Evolutionary conservation across 805 yeast genomes (phyloP).

Genomic region (Ogataea saltuana): DNA sequence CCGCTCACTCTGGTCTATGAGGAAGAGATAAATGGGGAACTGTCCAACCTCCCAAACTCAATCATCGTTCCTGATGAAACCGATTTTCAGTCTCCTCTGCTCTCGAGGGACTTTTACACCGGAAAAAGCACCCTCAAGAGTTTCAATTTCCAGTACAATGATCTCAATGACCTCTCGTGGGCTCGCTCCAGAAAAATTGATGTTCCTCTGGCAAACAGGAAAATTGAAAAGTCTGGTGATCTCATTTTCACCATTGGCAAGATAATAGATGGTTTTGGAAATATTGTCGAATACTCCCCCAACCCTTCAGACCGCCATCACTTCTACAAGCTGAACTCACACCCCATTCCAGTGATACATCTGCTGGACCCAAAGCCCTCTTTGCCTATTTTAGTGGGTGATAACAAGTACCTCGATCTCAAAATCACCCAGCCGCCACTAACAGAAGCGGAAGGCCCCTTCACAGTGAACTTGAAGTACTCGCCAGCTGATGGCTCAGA

Average conservation of each 20-base stretch:
- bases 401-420: conserved; percentile 35
- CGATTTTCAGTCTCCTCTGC: conserved; percentile 50
- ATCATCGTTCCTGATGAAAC: conserved; percentile 44
- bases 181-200: conserved; percentile 31
- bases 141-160: conserved; percentile 33
- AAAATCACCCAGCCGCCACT: conserved; percentile 26
- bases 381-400: conserved; percentile 33
- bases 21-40: conserved; percentile 42
- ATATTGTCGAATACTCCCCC: conserved; percentile 46
- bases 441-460: conserved; percentile 48
- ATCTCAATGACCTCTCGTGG: conserved; percentile 42
- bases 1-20: conserved; percentile 65
- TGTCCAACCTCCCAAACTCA: conserved; percentile 32
- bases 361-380: conserved; percentile 40
- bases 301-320: conserved; percentile 39
- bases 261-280: conserved; percentile 69
- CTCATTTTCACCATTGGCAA: conserved; percentile 57
- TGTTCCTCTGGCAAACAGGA: conserved; percentile 31
- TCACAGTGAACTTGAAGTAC: conserved; percentile 39
- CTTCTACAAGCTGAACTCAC: conserved; percentile 49
- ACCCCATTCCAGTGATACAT: conserved; percentile 54
- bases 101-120: conserved; percentile 33
- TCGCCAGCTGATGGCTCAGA: conserved; percentile 30
- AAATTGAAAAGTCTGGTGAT: conserved; percentile 44
- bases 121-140: conserved; percentile 20